phyloP scores from a whole-genome alignment of 495 filamentous ascomycete genomes.

The Podospora anserina region DNA sequence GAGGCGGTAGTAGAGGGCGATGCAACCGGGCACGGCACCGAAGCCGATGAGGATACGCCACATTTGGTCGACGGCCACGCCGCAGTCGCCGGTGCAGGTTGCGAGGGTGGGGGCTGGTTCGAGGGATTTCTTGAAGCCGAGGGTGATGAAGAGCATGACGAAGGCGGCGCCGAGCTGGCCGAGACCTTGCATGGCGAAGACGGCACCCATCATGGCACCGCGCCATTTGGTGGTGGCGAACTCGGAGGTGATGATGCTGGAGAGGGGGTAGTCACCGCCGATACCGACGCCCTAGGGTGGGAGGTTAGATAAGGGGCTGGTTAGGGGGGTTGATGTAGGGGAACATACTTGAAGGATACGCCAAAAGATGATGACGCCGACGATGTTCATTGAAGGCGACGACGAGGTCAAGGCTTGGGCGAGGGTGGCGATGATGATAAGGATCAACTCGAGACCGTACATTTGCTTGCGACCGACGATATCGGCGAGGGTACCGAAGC shows the following conservation, averaged over 20 bases:
- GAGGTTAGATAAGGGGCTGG: not conserved
- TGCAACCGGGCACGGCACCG: constrained; percentile 71
- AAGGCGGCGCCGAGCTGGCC: constrained; percentile 71
- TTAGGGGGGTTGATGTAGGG: not conserved
- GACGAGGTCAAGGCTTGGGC: constrained; percentile 68
- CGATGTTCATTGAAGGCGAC: constrained; percentile 66
- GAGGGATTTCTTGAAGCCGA: constrained; percentile 70
- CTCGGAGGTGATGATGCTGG: constrained; percentile 79
- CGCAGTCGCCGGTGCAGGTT: constrained; percentile 62
- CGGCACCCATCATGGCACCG: constrained; percentile 78
- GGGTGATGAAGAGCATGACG: constrained; percentile 65
- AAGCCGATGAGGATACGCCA: constrained; percentile 77
- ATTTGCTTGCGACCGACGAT: constrained; percentile 74
- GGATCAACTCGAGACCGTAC: constrained; percentile 84
- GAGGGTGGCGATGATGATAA: constrained; percentile 83
- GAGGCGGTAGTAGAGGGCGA: constrained; percentile 79
- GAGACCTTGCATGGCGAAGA: constrained; percentile 82
- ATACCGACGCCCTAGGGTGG: constrained; percentile 62
- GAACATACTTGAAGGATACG: constrained; percentile 68
- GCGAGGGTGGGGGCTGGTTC: constrained; percentile 43
- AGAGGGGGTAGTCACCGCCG: constrained; percentile 83
- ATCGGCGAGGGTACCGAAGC: constrained; percentile 79
- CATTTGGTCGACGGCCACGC: constrained; percentile 77
- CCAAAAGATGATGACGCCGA: constrained; percentile 85
- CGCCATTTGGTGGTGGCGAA: constrained; percentile 74